phyloP scores from a whole-genome alignment of 169 alveolate species.

The Plasmodium gonderi region DNA sequence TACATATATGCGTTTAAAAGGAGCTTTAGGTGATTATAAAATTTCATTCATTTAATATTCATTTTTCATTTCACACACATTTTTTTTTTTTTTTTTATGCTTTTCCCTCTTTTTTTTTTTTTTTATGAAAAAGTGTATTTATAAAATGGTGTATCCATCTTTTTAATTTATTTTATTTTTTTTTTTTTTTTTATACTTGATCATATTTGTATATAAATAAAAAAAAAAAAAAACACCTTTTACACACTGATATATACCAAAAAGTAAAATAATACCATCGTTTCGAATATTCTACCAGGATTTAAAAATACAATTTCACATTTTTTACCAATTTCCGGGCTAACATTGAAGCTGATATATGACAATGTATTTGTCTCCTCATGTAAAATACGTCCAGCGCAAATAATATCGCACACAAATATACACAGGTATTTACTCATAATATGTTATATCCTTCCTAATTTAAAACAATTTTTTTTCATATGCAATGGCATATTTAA shows the following conservation, averaged over 20 bases:
- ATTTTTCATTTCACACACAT: too few species aligned
- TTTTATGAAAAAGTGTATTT: neutral
- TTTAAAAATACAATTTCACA: neutral
- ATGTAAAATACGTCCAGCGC: neutral
- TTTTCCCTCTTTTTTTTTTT: neutral
- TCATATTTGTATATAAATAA: neutral
- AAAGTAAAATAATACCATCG: neutral
- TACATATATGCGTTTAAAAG: too few species aligned
- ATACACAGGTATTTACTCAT: neutral
- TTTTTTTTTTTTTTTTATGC: too few species aligned
- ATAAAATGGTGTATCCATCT: neutral
- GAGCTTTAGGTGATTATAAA: too few species aligned
- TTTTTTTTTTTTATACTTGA: neutral
- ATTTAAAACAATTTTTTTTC: neutral
- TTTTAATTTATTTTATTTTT: neutral
- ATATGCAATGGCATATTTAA: neutral
- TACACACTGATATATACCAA: too few species aligned
- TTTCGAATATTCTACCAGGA: neutral
- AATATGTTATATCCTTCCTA: neutral
- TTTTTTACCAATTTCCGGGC: neutral
- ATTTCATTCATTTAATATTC: too few species aligned
- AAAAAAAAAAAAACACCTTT: conserved; percentile 3
- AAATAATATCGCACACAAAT: neutral
- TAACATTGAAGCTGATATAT: neutral
- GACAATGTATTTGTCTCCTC: neutral